Percentiles rank a stretch among this genome's conserved stretches.
Evolutionary conservation across 106 monocot genomes (phyloP).

Genomic region (Dendrobium nobile): DNA sequence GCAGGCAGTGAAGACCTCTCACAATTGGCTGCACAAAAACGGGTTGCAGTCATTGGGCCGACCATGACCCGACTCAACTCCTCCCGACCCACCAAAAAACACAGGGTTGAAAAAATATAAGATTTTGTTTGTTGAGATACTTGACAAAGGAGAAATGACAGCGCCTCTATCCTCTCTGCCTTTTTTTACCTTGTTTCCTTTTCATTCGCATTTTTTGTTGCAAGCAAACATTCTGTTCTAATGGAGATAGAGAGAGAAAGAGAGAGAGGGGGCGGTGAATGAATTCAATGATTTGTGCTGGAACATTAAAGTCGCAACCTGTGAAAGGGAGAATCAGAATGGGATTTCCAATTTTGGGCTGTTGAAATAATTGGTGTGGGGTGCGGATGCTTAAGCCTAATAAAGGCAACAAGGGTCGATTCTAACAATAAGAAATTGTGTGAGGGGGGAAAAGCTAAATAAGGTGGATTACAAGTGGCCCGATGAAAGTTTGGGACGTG

Average conservation of each 20-base stretch:
- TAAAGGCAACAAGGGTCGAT: not conserved
- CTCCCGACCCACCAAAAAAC: not conserved
- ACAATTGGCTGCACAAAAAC: constrained; percentile 33
- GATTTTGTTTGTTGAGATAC: not conserved
- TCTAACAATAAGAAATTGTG: not conserved
- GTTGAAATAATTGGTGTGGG: not conserved
- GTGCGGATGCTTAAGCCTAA: too few relatives aligned
- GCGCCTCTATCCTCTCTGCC: not conserved
- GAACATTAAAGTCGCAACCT: constrained; percentile 4
- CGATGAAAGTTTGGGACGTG: not conserved
- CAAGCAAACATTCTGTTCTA: constrained; percentile 2
- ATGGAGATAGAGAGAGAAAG: too few relatives aligned
- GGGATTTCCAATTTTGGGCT: not conserved
- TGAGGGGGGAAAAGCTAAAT: not conserved
- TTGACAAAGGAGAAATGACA: constrained; percentile 4
- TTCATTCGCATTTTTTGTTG: not conserved
- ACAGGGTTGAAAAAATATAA: not conserved
- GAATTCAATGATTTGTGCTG: constrained; percentile 9
- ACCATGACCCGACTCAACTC: not conserved
- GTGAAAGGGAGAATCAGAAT: constrained; percentile 7
- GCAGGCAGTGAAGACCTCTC: constrained; percentile 22
- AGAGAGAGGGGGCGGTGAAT: not conserved
- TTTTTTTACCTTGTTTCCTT: not conserved
- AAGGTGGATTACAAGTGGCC: not conserved
- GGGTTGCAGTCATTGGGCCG: constrained; percentile 18